Base-by-base conservation (phyloP, 192 early-diverging fungal genomes). In the Phlyctochytrium arcticum region DNA sequence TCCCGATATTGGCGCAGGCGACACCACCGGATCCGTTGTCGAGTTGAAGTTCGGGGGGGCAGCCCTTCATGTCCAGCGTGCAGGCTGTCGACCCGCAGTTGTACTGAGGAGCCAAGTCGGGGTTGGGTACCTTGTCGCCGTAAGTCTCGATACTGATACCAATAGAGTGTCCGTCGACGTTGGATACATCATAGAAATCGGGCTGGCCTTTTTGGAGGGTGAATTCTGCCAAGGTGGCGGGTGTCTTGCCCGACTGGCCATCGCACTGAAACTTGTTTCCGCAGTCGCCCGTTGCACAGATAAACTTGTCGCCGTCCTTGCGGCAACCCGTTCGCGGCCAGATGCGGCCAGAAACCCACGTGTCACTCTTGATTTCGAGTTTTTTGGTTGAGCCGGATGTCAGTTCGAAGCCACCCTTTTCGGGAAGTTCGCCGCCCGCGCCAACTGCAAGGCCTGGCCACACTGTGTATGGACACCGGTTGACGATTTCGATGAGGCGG, bases 111-210 rank as follows among this genome's bases (percentile, higher is more conserved):
- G 15, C 36, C 33, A 19, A 17, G 0, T 61, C 26, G 23, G 62
- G 62, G 36, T 64, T 32, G 50, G 49, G 49, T 15, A 64, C 31
- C 26, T 51, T 56, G 6, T 23, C 26, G 5, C 44, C 44, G 7
- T 53, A 23, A 8, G 31, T 49, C 15, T 23, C 34, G 44, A 73
- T 55, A 5, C 19, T 35, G 35, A 73, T 44, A 5, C 60, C 66
- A 32, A 73, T 47, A 17, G 24, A 48, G 68, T 63, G 57, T 10
- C 71, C 71, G 31, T 73, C 71, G 10, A 73, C 71, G 33, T 57
- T 32, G 34, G 60, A 66, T 39, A 73, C 10, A 46, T 73, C 71
- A 59, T 73, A 73, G 35, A 33, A 73, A 39, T 73, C 71, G 21
- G 47, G 31, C 10, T 54, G 56, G 34, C 39, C 24, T 19, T 19